Conservation (phyloP, 2,329 filamentous ascomycete genomes). For the Colletotrichum sp. region DNA sequence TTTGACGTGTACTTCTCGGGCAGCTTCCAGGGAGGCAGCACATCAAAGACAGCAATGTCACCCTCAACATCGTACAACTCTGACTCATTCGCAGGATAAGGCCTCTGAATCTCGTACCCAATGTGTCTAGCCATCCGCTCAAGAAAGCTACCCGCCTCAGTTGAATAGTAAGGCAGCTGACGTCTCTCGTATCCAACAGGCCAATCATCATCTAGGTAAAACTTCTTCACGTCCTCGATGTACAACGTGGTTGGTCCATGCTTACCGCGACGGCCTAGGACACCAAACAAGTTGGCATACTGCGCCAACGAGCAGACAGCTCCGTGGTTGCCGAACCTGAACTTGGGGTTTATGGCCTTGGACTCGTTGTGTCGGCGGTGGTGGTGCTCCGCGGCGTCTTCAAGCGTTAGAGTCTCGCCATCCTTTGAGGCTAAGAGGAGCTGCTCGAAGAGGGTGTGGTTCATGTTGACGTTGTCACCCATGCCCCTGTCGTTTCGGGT, state of each 20-base stretch:
- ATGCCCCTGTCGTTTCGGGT: not conserved
- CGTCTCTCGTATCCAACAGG: not conserved
- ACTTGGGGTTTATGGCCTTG: not conserved
- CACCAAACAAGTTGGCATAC: not conserved
- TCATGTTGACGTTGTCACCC: not conserved
- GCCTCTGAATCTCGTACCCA: not conserved
- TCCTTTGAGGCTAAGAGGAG: not conserved
- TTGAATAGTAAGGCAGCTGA: not conserved
- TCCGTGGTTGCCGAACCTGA: not conserved
- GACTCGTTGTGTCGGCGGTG: not conserved
- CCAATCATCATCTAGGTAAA: not conserved
- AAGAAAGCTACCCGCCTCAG: not conserved
- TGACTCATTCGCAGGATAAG: not conserved
- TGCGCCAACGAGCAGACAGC: not conserved
- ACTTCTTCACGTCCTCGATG: not conserved
- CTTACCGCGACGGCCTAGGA: not conserved
- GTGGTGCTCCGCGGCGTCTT: not conserved
- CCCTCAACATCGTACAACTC: not conserved
- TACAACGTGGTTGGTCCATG: not conserved
- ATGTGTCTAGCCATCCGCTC: not conserved
- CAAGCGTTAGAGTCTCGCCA: not conserved
- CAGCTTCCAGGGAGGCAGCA: not conserved
- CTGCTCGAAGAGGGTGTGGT: not conserved
- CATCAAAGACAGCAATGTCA: not conserved
- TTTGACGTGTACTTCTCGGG: not conserved